Evolutionary conservation across 257 asterid genomes (phyloP).

Genomic region (Solanum chilense): DNA sequence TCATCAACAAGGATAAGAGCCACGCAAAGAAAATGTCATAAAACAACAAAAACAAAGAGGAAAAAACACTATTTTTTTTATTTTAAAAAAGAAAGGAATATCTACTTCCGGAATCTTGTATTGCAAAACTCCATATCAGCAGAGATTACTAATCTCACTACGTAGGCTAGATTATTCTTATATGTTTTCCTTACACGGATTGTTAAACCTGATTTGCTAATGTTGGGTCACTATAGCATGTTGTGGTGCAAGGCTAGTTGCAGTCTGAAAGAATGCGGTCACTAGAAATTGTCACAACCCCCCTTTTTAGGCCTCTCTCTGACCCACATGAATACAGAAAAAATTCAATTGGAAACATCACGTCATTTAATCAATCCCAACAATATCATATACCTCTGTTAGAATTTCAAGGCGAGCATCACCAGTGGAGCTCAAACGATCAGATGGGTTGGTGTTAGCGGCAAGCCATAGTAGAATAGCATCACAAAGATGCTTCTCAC

Average conservation of each 20-base stretch:
- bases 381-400: slow-evolving; percentile 25
- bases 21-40: neutral
- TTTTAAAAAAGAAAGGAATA: neutral
- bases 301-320: neutral
- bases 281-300: neutral
- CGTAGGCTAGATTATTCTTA: neutral
- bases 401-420: slow-evolving; percentile 7
- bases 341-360: neutral
- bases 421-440: slow-evolving; percentile 17
- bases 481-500: slow-evolving; percentile 69
- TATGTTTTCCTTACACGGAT: neutral
- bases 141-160: neutral
- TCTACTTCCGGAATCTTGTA: neutral
- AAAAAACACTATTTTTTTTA: neutral
- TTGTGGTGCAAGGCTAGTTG: neutral
- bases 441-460: slow-evolving; percentile 24
- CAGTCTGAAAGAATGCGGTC: neutral
- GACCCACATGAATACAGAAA: neutral
- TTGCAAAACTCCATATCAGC: neutral
- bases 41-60: neutral
- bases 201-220: neutral
- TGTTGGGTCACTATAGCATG: neutral
- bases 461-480: slow-evolving; percentile 61
- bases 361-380: neutral
- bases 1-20: neutral